phyloP scores from a whole-genome alignment of 805 yeast species.

The Hanseniaspora clermontiae region DNA sequence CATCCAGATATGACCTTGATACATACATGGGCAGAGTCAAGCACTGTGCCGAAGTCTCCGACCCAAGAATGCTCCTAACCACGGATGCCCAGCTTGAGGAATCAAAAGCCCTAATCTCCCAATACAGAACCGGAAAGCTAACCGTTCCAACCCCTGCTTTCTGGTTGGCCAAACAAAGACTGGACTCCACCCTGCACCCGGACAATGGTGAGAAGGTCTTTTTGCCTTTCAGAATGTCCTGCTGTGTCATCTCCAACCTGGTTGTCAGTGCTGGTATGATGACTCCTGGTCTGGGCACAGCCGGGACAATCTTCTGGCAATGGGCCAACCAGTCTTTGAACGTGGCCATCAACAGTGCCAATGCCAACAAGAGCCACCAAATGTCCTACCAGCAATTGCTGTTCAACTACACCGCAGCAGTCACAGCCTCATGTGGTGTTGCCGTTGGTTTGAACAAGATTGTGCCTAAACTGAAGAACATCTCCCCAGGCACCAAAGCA shows the following conservation, averaged over 20 bases:
- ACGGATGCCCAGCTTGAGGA: conserved; percentile 47
- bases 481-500: conserved; percentile 58
- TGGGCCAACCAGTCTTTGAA: conserved; percentile 92
- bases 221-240: conserved; percentile 93
- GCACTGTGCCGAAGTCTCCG: conserved; percentile 87
- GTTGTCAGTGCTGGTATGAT: conserved; percentile 97
- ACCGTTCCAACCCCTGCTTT: conserved; percentile 61
- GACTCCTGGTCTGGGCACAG: conserved; percentile 81
- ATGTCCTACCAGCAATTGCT: conserved; percentile 64
- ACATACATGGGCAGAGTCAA: conserved; percentile 90
- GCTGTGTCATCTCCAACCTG: conserved; percentile 82
- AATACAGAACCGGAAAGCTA: conserved; percentile 57
- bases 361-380: conserved; percentile 91
- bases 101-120: conserved; percentile 56
- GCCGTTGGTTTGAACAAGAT: conserved; percentile 84
- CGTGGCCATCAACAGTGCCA: conserved; percentile 93
- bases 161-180: conserved; percentile 76
- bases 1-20: conserved; percentile 61
- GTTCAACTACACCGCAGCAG: conserved; percentile 76
- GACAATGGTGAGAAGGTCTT: conserved; percentile 90
- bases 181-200: conserved; percentile 91
- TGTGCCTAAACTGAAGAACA: conserved; percentile 68
- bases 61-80: conserved; percentile 78
- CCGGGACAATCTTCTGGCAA: conserved; percentile 95
- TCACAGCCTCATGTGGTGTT: conserved; percentile 86